Base-by-base conservation (phyloP, 345 rosid genomes). In the Eucalyptus rudis region DNA sequence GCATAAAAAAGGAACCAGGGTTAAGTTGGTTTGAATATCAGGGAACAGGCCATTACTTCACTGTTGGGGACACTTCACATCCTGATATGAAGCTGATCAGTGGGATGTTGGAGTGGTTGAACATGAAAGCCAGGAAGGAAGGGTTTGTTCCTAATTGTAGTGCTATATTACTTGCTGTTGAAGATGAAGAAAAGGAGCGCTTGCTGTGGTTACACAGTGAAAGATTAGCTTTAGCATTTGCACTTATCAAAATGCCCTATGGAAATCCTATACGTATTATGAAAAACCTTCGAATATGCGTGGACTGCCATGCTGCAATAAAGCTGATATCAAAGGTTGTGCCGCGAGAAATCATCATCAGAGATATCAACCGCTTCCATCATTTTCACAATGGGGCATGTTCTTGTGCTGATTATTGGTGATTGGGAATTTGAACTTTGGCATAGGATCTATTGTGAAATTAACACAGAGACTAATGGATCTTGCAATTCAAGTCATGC, bases 351-450 rank as follows among this genome's bases (percentile, higher is more conserved):
- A 95, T 97, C 89, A 87, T 97, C 64, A 93, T 97, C 31, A 92
- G 98, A 91, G 99, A 96, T 94, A 94, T 95, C 95, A 96, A 97
- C 86, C 93, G 97, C 22, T 96, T 95, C 91, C 99, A 97, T 94
- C 97, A 94, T 86, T 96, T 97, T 92, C 92, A 91, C 36, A 91
- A 87, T 16, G 99, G 98, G 88, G 88, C 64, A 85, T 97, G 99
- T 91, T 95, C 97, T 45, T 97, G 99, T 80, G 93, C 94, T 66
- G 99, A 96, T 93, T 93, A 96, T 89, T 96, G 98, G 98, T 97
- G 94, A 96, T 88, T 90, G 88, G 58, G 68, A 52, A 54, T 54
- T 87, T 52, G 4, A 64, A 51, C 50, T 44, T 68, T 0, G 7
- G 29, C 29, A 76, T 76, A 5, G 29, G 29, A 40, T 76, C 47